These are phyloP conservation scores for Protomyces macrosporus DNA, from an alignment of 1,139 yeast genomes.

Conservation along the genomic window DNA sequence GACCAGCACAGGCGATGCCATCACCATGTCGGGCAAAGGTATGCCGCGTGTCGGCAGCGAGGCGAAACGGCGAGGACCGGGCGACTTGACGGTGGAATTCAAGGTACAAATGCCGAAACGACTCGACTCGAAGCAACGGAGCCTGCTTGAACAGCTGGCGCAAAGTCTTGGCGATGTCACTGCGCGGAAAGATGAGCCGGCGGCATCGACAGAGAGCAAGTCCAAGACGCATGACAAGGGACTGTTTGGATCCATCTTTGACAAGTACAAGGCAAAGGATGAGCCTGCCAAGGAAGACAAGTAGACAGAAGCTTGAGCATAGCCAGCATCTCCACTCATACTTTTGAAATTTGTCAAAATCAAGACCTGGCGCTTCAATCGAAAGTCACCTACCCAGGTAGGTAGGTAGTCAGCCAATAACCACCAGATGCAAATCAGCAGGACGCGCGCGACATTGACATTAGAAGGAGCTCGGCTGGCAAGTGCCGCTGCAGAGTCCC, in stretches of 20 bases:
- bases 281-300: background rate
- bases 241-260: slow-evolving; percentile 12
- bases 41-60: slow-evolving; percentile 58
- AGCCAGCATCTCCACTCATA: too few relatives aligned
- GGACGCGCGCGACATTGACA: background rate
- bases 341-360: too few relatives aligned
- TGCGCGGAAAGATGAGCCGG: slow-evolving; percentile 47
- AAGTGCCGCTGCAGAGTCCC: slow-evolving; percentile 9
- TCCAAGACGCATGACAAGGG: background rate
- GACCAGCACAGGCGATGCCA: slow-evolving; percentile 68
- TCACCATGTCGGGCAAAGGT: slow-evolving; percentile 82
- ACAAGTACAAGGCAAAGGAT: slow-evolving; percentile 22
- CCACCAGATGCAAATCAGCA: background rate
- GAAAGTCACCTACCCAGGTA: too few relatives aligned
- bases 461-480: slow-evolving; percentile 20
- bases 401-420: too few relatives aligned
- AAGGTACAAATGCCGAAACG: slow-evolving; percentile 54
- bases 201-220: background rate
- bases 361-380: too few relatives aligned
- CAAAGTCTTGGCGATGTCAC: slow-evolving; percentile 74
- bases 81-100: slow-evolving; percentile 72
- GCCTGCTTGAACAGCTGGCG: slow-evolving; percentile 85
- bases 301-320: too few relatives aligned
- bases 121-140: slow-evolving; percentile 51
- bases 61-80: slow-evolving; percentile 37